Percentiles rank a stretch among this genome's conserved stretches.
Evolutionary conservation across 805 yeast genomes (phyloP).

Genomic region (Wickerhamomyces chambardii): DNA sequence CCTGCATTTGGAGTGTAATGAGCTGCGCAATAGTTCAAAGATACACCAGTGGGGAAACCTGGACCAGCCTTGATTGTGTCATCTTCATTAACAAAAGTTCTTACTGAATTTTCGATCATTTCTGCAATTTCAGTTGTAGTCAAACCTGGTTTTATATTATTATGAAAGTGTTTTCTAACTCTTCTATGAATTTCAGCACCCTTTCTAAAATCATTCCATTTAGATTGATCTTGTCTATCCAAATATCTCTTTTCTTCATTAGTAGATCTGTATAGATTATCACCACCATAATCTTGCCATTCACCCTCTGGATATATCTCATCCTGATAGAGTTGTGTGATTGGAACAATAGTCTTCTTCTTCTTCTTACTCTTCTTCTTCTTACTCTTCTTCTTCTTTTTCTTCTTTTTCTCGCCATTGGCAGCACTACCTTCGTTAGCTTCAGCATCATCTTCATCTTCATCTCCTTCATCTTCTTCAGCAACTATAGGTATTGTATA

Average conservation of each 20-base stretch:
- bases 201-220: slow-evolving; percentile 85
- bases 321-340: slow-evolving; percentile 60
- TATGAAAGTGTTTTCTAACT: slow-evolving; percentile 73
- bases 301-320: slow-evolving; percentile 81
- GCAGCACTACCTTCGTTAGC: slow-evolving; percentile 12
- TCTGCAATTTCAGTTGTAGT: slow-evolving; percentile 85
- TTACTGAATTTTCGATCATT: slow-evolving; percentile 74
- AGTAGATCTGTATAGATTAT: slow-evolving; percentile 67
- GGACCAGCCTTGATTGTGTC: slow-evolving; percentile 73
- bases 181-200: slow-evolving; percentile 96
- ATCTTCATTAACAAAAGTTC: slow-evolving; percentile 56
- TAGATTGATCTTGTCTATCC: slow-evolving; percentile 48
- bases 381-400: slow-evolving; percentile 29
- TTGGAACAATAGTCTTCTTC: slow-evolving; percentile 46
- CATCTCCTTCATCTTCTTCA: slow-evolving; percentile 20
- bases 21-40: slow-evolving; percentile 91
- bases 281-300: slow-evolving; percentile 64
- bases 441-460: slow-evolving; percentile 21
- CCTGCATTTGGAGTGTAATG: slow-evolving; percentile 97
- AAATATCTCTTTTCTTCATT: slow-evolving; percentile 79
- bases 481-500: no score
- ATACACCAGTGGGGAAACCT: slow-evolving; percentile 98
- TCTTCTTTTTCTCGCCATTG: slow-evolving; percentile 22
- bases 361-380: slow-evolving; percentile 53
- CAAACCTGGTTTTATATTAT: slow-evolving; percentile 83